phyloP scores from a whole-genome alignment of 257 asterid genomes.

The Solanum tarapatanum region DNA sequence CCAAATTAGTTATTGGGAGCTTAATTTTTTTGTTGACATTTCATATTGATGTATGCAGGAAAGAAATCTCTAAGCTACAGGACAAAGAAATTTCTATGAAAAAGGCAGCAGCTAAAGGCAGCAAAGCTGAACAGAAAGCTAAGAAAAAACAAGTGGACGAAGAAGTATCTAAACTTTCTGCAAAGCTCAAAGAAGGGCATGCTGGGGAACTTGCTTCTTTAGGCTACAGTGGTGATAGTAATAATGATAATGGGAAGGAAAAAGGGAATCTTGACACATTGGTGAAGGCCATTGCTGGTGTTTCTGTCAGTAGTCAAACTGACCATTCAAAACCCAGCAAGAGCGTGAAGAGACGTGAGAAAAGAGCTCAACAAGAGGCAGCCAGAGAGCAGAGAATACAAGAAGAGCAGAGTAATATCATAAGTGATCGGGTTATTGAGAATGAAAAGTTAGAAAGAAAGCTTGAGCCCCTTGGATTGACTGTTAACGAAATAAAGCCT shows the following conservation, averaged over 20 bases:
- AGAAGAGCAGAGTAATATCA: constrained; percentile 75
- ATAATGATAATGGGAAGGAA: constrained; percentile 34
- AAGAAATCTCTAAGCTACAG: constrained; percentile 71
- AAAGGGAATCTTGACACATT: constrained; percentile 58
- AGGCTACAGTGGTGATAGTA: constrained; percentile 36
- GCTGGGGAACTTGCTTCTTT: constrained; percentile 62
- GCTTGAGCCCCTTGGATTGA: constrained; percentile 74
- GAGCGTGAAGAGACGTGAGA: constrained; percentile 64
- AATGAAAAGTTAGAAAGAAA: constrained; percentile 50
- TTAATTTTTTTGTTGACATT: neutral
- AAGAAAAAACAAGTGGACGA: constrained; percentile 95
- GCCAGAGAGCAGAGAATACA: constrained; percentile 86
- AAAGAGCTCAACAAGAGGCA: constrained; percentile 88
- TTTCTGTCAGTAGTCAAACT: constrained; percentile 39
- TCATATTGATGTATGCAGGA: constrained; percentile 33
- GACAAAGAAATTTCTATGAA: constrained; percentile 70
- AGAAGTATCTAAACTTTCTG: constrained; percentile 59
- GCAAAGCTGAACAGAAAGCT: constrained; percentile 97
- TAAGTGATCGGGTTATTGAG: constrained; percentile 57
- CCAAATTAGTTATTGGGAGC: neutral
- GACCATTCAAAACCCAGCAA: constrained; percentile 73
- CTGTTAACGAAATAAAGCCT: constrained; percentile 74
- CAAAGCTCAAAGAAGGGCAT: constrained; percentile 61
- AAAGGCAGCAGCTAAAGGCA: constrained; percentile 93
- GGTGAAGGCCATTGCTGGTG: constrained; percentile 87